phyloP scores from a whole-genome alignment of 179 eudicot genomes.

The Beta lomatogona region DNA sequence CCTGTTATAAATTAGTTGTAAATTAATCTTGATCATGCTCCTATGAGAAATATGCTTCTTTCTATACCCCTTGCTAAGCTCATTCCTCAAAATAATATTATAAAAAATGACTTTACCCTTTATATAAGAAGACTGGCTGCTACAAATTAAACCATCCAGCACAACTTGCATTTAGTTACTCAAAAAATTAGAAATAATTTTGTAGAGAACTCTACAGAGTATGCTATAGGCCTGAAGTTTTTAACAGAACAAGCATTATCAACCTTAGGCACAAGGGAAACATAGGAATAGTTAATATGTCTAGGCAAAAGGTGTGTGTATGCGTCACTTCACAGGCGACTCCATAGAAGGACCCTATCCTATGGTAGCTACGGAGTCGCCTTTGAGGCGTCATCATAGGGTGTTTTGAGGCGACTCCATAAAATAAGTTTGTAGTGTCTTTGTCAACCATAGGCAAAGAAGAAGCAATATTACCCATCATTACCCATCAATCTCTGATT shows the following conservation, averaged over 20 bases:
- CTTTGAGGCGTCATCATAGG: too few relatives aligned
- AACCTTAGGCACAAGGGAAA: neutral
- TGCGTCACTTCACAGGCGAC: neutral
- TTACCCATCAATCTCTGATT: too few relatives aligned
- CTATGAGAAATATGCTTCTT: neutral
- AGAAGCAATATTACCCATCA: too few relatives aligned
- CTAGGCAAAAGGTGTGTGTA: too few relatives aligned
- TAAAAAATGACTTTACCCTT: neutral
- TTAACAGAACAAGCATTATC: neutral
- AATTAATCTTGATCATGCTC: conserved; percentile 4
- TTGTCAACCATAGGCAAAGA: too few relatives aligned
- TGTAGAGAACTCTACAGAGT: neutral
- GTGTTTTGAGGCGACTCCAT: too few relatives aligned
- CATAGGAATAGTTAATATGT: neutral
- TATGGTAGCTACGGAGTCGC: too few relatives aligned
- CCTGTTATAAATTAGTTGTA: neutral
- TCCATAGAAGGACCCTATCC: too few relatives aligned
- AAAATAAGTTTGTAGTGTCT: too few relatives aligned
- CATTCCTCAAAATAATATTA: neutral
- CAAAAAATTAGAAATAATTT: neutral
- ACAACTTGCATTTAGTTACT: too few relatives aligned
- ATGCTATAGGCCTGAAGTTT: neutral
- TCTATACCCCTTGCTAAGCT: neutral
- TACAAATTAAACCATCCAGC: neutral
- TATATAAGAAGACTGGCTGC: neutral